phyloP scores from a whole-genome alignment of 2,329 filamentous ascomycete genomes.

The Cladophialophora chaetospira region DNA sequence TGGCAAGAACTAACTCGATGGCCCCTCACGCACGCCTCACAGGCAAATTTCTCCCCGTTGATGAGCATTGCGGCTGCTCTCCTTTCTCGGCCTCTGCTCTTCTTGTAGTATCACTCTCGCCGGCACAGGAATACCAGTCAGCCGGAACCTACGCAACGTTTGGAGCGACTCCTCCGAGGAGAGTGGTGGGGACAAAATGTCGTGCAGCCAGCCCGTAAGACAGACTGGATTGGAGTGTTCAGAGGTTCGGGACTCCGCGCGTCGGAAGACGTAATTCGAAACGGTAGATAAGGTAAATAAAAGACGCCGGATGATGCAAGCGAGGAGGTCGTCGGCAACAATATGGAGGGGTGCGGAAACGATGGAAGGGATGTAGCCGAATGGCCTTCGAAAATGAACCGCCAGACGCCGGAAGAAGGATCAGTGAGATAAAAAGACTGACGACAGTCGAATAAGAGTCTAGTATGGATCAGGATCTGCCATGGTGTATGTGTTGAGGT shows the following conservation, averaged over 20 bases:
- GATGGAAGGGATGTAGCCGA: slow-evolving; percentile 4
- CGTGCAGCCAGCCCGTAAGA: not conserved
- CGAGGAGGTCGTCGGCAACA: slow-evolving; percentile 6
- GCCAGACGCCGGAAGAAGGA: slow-evolving; percentile 22
- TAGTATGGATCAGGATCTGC: slow-evolving; percentile 25
- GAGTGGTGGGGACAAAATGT: not conserved
- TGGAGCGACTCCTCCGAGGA: not conserved
- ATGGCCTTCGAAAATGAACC: slow-evolving; percentile 20
- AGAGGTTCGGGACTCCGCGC: not conserved
- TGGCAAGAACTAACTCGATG: slow-evolving; percentile 99
- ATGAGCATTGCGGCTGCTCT: slow-evolving; percentile 64
- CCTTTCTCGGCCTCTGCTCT: not conserved
- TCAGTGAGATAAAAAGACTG: slow-evolving; percentile 4
- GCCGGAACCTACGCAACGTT: too few relatives aligned
- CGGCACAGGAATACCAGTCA: not conserved
- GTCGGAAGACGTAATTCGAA: not conserved
- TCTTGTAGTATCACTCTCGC: not conserved
- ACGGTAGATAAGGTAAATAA: not conserved
- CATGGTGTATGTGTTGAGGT: slow-evolving; percentile 14
- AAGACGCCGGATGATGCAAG: slow-evolving; percentile 10
- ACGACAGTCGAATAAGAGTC: not conserved
- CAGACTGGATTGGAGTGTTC: not conserved
- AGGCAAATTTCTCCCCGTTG: slow-evolving; percentile 96
- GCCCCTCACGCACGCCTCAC: slow-evolving; percentile 95
- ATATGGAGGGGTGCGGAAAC: slow-evolving; percentile 14